These are phyloP conservation scores for Globisporangium okanoganense DNA, from an alignment of 352 stramenopile genomes.

Conservation along the genomic window DNA sequence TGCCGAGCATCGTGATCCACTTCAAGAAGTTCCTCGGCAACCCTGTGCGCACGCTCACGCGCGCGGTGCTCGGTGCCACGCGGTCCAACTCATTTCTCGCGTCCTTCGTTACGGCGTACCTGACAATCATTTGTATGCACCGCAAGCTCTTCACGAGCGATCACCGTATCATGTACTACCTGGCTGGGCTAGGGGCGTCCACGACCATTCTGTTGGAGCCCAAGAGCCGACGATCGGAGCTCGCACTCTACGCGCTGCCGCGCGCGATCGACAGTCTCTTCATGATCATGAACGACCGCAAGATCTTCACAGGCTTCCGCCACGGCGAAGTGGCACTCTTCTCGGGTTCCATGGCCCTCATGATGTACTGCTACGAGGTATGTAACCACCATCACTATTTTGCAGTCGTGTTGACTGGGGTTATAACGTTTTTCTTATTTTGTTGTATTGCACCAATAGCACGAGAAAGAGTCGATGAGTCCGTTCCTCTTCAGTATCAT, in stretches of 20 bases:
- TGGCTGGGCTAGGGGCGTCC: conserved; percentile 59
- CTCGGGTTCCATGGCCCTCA: conserved; percentile 68
- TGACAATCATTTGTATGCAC: conserved; percentile 60
- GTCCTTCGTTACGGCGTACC: conserved; percentile 71
- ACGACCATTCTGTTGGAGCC: conserved; percentile 72
- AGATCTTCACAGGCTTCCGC: conserved; percentile 56
- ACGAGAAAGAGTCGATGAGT: conserved; percentile 64
- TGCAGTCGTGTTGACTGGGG: too few species aligned
- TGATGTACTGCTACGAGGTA: conserved; percentile 88
- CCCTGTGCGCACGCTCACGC: conserved; percentile 47
- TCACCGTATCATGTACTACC: conserved; percentile 76
- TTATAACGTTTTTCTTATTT: too few species aligned
- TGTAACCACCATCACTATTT: too few species aligned
- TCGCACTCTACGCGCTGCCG: conserved; percentile 76
- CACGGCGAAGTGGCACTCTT: conserved; percentile 77
- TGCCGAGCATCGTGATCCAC: conserved; percentile 74
- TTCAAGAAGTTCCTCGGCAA: conserved; percentile 75
- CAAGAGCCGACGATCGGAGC: conserved; percentile 79
- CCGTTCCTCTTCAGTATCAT: conserved; percentile 63
- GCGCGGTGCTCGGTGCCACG: conserved; percentile 58
- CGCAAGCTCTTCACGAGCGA: conserved; percentile 48
- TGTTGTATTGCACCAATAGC: too few species aligned
- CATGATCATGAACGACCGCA: conserved; percentile 68
- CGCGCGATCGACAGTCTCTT: conserved; percentile 73
- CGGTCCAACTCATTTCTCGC: conserved; percentile 75